Evolutionary conservation across 139 green algal genomes (phyloP).

Genomic region (Spirogloea muscicola): DNA sequence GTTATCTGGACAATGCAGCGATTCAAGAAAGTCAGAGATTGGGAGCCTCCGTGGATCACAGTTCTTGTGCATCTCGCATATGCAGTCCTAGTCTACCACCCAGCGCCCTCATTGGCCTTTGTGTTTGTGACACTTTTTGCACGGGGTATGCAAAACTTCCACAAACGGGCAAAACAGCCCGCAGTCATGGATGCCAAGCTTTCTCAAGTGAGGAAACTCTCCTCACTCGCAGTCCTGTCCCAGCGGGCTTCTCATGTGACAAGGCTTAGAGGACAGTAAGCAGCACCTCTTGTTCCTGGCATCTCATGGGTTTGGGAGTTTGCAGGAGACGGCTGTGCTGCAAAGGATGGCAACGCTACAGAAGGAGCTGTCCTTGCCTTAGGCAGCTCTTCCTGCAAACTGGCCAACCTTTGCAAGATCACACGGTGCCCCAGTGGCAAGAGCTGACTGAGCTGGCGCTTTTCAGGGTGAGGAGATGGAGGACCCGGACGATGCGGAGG

Average conservation of each 20-base stretch:
- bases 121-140: neutral
- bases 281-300: too few relatives aligned
- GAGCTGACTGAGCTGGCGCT: neutral
- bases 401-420: neutral
- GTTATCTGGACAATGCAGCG: neutral
- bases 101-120: conserved; percentile 1
- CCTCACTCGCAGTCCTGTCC: neutral
- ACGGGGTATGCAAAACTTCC: neutral
- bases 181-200: conserved; percentile 24
- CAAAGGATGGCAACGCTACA: too few relatives aligned
- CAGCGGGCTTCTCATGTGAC: too few relatives aligned
- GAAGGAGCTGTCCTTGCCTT: too few relatives aligned
- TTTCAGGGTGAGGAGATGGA: conserved; percentile 11
- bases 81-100: neutral
- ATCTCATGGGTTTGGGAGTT: too few relatives aligned
- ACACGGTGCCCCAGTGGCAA: neutral
- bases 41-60: conserved; percentile 1
- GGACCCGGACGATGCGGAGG: conserved; percentile 10
- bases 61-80: neutral
- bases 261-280: too few relatives aligned
- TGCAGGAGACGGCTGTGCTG: too few relatives aligned
- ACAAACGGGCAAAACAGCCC: neutral
- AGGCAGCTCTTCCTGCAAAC: too few relatives aligned
- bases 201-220: neutral
- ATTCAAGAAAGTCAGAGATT: neutral